Evolutionary conservation across 2,329 filamentous ascomycete genomes (phyloP).

Genomic region (Colletotrichum somersetense): DNA sequence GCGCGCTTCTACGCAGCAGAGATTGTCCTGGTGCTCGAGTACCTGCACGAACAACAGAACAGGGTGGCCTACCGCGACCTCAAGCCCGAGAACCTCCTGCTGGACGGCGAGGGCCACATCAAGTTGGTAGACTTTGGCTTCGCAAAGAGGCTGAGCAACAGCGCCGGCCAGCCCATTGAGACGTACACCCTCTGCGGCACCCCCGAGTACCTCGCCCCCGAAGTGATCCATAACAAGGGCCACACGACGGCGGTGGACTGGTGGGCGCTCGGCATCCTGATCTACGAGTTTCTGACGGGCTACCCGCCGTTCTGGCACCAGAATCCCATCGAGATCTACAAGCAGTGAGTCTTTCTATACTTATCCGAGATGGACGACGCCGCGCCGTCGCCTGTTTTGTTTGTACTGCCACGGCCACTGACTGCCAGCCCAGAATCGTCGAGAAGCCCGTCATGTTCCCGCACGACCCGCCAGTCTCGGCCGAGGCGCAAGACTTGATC

Average conservation of each 20-base stretch:
- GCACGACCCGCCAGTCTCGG: constrained; percentile 72
- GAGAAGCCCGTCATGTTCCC: constrained; percentile 83
- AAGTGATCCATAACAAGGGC: constrained; percentile 87
- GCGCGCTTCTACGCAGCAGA: constrained; percentile 87
- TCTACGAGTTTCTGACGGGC: constrained; percentile 87
- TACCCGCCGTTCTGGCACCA: constrained; percentile 91
- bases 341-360: constrained; percentile 65
- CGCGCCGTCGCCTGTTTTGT: background rate
- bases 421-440: constrained; percentile 72
- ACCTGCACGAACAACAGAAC: constrained; percentile 82
- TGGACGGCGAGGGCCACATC: constrained; percentile 83
- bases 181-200: constrained; percentile 89
- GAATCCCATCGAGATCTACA: constrained; percentile 89
- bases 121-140: constrained; percentile 90
- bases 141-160: constrained; percentile 79
- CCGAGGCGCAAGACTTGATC: constrained; percentile 80
- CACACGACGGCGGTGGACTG: constrained; percentile 84
- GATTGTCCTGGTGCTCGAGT: constrained; percentile 85
- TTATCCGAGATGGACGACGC: background rate
- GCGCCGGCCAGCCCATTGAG: constrained; percentile 67
- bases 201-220: constrained; percentile 85
- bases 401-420: background rate
- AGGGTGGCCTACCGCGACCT: constrained; percentile 84
- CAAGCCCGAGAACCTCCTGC: constrained; percentile 85
- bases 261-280: constrained; percentile 87